Evolutionary conservation across 2,329 filamentous ascomycete genomes (phyloP).

Genomic region (Trichoderma pleuroti): DNA sequence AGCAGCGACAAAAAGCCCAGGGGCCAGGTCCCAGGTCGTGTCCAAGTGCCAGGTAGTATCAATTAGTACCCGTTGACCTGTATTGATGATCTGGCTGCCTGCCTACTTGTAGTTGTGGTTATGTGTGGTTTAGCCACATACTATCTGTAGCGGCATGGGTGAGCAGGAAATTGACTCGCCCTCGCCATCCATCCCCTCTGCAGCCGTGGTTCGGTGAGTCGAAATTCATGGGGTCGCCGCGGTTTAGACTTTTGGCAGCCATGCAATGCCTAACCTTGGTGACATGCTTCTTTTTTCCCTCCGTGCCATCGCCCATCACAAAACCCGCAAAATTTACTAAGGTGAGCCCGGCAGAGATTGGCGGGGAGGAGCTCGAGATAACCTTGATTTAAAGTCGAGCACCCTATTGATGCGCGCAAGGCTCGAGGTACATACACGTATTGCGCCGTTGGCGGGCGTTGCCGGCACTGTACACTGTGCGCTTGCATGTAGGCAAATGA

Average conservation of each 20-base stretch:
- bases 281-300: not conserved
- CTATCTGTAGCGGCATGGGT: not conserved
- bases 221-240: not conserved
- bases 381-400: slow-evolving; percentile 13
- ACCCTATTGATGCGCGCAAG: not conserved
- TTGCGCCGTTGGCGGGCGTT: not conserved
- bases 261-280: not conserved
- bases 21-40: not conserved
- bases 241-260: not conserved
- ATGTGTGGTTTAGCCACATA: no score
- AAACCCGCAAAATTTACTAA: not conserved
- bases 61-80: no score
- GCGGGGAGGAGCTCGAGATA: not conserved
- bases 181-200: not conserved
- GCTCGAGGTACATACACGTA: not conserved
- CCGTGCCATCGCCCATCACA: not conserved
- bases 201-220: not conserved
- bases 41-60: not conserved
- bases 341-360: not conserved
- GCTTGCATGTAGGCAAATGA: not conserved
- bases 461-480: not conserved
- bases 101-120: not conserved
- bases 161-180: not conserved
- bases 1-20: not conserved
- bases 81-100: not conserved